Conservation (phyloP, 1,284 basidiomycete genomes). For the Tilletia setariae region DNA sequence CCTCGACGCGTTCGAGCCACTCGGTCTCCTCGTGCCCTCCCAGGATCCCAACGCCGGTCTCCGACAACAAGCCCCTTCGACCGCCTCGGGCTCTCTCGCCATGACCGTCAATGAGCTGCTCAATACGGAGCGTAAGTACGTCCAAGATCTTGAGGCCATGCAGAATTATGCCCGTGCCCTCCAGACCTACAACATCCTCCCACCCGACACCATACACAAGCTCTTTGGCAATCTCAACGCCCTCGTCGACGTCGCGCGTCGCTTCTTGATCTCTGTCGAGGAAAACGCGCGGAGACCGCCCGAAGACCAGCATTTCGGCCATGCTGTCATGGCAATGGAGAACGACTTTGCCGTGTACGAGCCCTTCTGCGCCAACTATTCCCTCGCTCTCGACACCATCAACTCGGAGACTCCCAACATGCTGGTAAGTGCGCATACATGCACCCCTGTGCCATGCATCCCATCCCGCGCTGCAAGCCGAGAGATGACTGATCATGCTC, state of each 20-base stretch:
- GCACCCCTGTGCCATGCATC: background rate
- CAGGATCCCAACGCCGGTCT: slow-evolving; percentile 19
- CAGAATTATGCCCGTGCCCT: slow-evolving; percentile 59
- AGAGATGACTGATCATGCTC: background rate
- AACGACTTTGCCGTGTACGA: slow-evolving; percentile 67
- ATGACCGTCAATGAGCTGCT: slow-evolving; percentile 82
- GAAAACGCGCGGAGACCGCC: slow-evolving; percentile 60
- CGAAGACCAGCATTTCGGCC: slow-evolving; percentile 64
- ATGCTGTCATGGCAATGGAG: slow-evolving; percentile 61
- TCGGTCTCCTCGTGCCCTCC: slow-evolving; percentile 61
- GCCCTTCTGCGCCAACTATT: slow-evolving; percentile 86
- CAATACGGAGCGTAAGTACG: slow-evolving; percentile 94
- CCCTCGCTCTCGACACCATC: slow-evolving; percentile 73
- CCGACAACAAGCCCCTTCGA: slow-evolving; percentile 35
- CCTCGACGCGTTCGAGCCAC: slow-evolving; percentile 73
- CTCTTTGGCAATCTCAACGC: slow-evolving; percentile 95
- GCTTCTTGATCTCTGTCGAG: slow-evolving; percentile 83
- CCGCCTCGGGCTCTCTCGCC: slow-evolving; percentile 57
- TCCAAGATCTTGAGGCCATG: slow-evolving; percentile 94
- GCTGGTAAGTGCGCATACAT: background rate
- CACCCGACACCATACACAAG: slow-evolving; percentile 88
- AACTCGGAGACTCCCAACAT: slow-evolving; percentile 55
- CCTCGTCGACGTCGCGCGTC: slow-evolving; percentile 91
- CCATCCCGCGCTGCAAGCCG: too few relatives aligned
- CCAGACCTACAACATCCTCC: slow-evolving; percentile 75